phyloP scores from a whole-genome alignment of 139 green algal genomes.

The Chlorella vulgaris region DNA sequence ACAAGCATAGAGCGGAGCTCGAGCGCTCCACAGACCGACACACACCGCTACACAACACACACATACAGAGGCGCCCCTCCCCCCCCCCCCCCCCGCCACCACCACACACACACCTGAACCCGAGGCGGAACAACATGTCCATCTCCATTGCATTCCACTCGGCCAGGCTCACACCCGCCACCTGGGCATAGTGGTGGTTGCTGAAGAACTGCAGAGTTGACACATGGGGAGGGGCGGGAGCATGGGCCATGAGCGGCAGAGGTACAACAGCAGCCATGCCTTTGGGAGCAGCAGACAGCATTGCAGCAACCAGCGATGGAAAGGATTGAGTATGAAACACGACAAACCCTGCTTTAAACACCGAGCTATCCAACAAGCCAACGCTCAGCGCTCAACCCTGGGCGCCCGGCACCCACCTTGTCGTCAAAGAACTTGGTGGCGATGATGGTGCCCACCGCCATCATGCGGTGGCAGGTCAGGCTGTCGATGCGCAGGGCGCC shows the following conservation, averaged over 20 bases:
- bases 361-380: neutral
- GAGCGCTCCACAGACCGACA: no score
- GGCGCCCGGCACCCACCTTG: slow-evolving; percentile 37
- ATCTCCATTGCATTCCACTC: slow-evolving; percentile 85
- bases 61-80: no score
- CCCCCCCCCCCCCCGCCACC: neutral
- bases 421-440: slow-evolving; percentile 85
- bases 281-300: neutral
- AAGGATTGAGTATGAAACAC: neutral
- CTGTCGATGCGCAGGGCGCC: slow-evolving; percentile 50
- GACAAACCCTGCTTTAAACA: neutral
- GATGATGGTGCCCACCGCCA: slow-evolving; percentile 68
- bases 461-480: slow-evolving; percentile 75
- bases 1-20: no score
- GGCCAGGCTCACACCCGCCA: slow-evolving; percentile 68
- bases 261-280: neutral
- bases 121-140: slow-evolving; percentile 60
- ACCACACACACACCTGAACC: neutral
- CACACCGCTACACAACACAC: no score
- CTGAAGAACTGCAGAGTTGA: slow-evolving; percentile 64
- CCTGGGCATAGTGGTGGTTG: slow-evolving; percentile 78
- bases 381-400: neutral
- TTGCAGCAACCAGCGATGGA: neutral
- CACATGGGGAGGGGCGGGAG: neutral
- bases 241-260: neutral